These are phyloP conservation scores for Parachaetomium inaequale DNA, from an alignment of 495 filamentous ascomycete genomes.

Conservation along the genomic window DNA sequence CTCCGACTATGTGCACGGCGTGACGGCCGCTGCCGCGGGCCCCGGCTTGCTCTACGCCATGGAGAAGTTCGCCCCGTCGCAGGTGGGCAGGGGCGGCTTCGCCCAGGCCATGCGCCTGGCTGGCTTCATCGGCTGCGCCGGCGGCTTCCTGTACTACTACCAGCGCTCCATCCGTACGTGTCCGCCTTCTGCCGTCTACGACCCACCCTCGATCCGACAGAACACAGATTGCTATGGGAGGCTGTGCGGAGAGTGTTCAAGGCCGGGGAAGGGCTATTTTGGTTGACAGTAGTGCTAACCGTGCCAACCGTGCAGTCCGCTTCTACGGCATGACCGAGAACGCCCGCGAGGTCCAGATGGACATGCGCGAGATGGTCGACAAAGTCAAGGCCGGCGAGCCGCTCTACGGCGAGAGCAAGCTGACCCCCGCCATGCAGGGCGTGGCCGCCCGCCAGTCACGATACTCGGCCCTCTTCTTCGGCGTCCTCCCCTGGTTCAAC, in stretches of 20 bases:
- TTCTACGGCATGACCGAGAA: constrained; percentile 97
- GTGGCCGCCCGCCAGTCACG: constrained; percentile 88
- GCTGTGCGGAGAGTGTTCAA: neutral
- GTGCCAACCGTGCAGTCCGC: constrained; percentile 58
- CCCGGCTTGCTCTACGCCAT: constrained; percentile 69
- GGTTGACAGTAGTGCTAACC: constrained; percentile 10
- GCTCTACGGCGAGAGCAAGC: constrained; percentile 75
- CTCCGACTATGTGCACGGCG: constrained; percentile 73
- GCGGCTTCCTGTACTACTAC: constrained; percentile 78
- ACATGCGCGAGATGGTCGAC: constrained; percentile 96
- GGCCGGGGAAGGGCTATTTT: neutral
- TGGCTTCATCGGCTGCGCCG: constrained; percentile 63
- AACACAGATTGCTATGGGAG: neutral
- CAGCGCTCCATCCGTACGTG: constrained; percentile 59
- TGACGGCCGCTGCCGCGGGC: constrained; percentile 59
- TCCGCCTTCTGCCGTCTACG: neutral
- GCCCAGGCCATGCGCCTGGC: constrained; percentile 76
- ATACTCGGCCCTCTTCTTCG: constrained; percentile 77
- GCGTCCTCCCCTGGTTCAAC: constrained; percentile 93
- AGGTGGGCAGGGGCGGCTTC: constrained; percentile 75
- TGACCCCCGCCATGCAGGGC: constrained; percentile 87
- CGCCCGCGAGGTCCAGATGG: constrained; percentile 83
- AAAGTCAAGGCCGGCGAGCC: constrained; percentile 89
- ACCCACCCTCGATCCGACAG: neutral
- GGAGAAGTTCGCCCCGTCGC: constrained; percentile 79